Percentiles rank a stretch among this genome's conserved stretches.
Conservation (phyloP, 2,329 filamentous ascomycete genomes). For the Blastomyces percursus region DNA sequence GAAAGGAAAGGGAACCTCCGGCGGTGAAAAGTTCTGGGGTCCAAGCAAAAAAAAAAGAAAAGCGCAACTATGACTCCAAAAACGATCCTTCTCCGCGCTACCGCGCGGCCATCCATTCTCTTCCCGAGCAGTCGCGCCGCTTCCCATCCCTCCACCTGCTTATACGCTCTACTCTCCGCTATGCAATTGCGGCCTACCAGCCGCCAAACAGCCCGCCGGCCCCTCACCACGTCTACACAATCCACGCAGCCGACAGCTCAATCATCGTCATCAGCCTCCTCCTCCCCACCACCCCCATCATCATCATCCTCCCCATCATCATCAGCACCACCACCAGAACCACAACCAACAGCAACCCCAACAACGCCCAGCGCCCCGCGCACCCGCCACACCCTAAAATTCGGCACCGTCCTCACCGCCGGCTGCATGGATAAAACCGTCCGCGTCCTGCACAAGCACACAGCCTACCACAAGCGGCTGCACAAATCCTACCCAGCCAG, state of each 20-base stretch:
- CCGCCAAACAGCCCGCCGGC: not conserved
- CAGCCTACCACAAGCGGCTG: slow-evolving; percentile 27
- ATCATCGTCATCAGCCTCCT: not conserved
- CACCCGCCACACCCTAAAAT: not conserved
- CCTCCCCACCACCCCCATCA: not conserved
- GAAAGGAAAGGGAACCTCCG: not conserved
- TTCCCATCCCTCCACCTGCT: not conserved
- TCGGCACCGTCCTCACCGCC: slow-evolving; percentile 32
- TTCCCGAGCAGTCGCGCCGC: not conserved
- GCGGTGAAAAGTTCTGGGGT: not conserved
- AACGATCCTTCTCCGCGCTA: slow-evolving; percentile 1
- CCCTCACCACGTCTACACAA: not conserved
- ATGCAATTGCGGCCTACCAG: not conserved
- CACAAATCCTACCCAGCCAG: slow-evolving; percentile 29
- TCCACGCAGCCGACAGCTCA: not conserved
- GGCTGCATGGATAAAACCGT: slow-evolving; percentile 34
- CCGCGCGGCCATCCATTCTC: not conserved
- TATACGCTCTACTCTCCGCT: not conserved
- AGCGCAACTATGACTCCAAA: slow-evolving; percentile 5
- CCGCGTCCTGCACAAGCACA: slow-evolving; percentile 27
- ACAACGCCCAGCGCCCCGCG: not conserved
- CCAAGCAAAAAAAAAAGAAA: not conserved
- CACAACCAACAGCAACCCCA: not conserved
- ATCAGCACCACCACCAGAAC: not conserved
- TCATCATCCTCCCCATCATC: not conserved